Base-by-base conservation (phyloP, 2,329 filamentous ascomycete genomes). In the Penicillium sp. region DNA sequence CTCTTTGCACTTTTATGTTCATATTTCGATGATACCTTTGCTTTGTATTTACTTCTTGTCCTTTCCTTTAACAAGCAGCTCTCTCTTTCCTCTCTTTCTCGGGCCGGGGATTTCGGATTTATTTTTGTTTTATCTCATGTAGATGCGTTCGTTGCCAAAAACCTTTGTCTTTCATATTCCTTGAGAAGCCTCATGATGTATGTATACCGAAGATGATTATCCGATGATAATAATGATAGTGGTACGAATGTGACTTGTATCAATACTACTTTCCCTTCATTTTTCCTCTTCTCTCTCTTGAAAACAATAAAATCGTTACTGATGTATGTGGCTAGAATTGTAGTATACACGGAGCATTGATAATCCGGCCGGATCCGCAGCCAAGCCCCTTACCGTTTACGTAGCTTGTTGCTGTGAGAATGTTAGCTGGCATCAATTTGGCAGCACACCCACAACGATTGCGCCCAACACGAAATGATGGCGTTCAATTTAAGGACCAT, bases 401-500 rank as follows among this genome's bases (percentile, higher is more conserved):
- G 46, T 54, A 54, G 51, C 42, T 48, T 55, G 52, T 55, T 47
- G 33, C 42, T 47, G 47, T 40, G 26, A 23, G 20, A 46, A 35
- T 51, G 52, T 35, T 52, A 59, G 57, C 52, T 59, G 57, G 57
- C 57, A 47, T 59, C 52, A 57, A 40, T 26, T 35, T 30, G 24
- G 23, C 26, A 24, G 16, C n/a, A 12, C n/a, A 6, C 14, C 14
- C 18, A 21, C 14, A 33, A 38, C 20, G 45, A 26, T 18, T 28
- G 20, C 50, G 11, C 49, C 18, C 45, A 56, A 33, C 24, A 14
- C 20, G 33, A 26, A 21, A 73, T 71, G 70, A 67, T 65, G 58
- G 61, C 62, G 59, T 55, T 69, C 50, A 67, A 60, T 24, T 61
- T 70, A 66, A 66, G 63, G 66, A 66, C 66, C 33, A 54, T 71